Evolutionary conservation across 1,284 basidiomycete genomes (phyloP).

Genomic region (Trametes sp.): DNA sequence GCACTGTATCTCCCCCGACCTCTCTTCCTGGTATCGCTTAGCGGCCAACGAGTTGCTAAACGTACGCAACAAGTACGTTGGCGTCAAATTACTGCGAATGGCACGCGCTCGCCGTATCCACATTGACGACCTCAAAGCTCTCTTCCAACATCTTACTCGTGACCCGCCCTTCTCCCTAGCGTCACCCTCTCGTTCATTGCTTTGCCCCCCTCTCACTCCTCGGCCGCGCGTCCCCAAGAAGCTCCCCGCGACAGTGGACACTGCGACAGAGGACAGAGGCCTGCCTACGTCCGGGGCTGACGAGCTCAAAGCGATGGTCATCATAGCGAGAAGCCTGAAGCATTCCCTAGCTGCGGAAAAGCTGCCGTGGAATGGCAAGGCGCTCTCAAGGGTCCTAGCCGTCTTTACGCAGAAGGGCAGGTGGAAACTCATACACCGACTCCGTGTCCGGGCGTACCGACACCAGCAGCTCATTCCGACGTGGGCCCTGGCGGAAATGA

Average conservation of each 20-base stretch:
- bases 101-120: conserved; percentile 22
- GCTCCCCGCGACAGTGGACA: too few relatives aligned
- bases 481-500: conserved; percentile 51
- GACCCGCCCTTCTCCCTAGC: conserved; percentile 27
- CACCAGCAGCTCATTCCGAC: conserved; percentile 18
- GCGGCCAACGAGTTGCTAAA: conserved; percentile 33
- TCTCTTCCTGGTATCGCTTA: conserved; percentile 26
- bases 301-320: not conserved
- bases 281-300: not conserved
- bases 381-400: conserved; percentile 8
- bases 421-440: conserved; percentile 17
- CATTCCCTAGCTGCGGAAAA: not conserved
- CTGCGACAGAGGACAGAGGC: not conserved
- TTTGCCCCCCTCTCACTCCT: too few relatives aligned
- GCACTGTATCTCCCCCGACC: not conserved
- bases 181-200: too few relatives aligned
- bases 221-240: too few relatives aligned
- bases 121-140: too few relatives aligned
- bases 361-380: not conserved
- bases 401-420: conserved; percentile 6
- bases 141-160: conserved; percentile 20
- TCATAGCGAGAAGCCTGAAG: conserved; percentile 6
- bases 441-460: conserved; percentile 34
- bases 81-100: conserved; percentile 29
- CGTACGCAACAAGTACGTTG: conserved; percentile 22